Conservation (phyloP, 2,329 filamentous ascomycete species). For the Pyrenochaeta sp. region DNA sequence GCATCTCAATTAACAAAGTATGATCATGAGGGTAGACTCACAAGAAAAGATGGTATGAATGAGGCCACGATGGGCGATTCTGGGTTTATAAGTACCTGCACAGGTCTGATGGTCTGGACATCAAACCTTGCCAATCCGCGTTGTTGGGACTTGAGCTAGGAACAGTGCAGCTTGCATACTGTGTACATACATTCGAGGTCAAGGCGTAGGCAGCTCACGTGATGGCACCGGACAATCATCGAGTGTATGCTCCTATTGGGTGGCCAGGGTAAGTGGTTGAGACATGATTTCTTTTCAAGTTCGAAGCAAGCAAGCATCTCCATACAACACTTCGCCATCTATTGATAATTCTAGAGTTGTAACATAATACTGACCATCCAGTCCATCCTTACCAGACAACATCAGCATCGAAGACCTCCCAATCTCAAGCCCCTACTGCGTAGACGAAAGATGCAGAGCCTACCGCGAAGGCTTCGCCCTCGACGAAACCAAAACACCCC, state of each 20-base stretch:
- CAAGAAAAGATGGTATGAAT: conserved; percentile 11
- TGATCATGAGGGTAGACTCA: conserved; percentile 10
- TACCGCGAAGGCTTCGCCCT: conserved; percentile 17
- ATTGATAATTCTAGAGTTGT: too few relatives aligned
- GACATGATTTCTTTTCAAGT: background rate
- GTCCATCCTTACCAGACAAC: conserved; percentile 6
- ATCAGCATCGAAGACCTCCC: conserved; percentile 13
- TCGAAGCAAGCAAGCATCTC: background rate
- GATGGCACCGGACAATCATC: conserved; percentile 12
- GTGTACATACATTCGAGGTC: too few relatives aligned
- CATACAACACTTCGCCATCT: too few relatives aligned
- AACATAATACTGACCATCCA: too few relatives aligned
- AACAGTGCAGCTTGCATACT: background rate
- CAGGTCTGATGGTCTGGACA: conserved; percentile 10
- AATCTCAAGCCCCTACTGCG: conserved; percentile 20
- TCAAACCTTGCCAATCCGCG: conserved; percentile 16
- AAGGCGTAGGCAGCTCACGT: too few relatives aligned
- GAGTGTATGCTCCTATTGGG: conserved; percentile 11
- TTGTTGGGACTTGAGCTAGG: background rate
- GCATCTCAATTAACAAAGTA: conserved; percentile 16
- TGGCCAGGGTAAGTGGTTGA: conserved; percentile 15
- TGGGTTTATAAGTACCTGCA: conserved; percentile 26
- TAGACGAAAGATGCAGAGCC: conserved; percentile 14
- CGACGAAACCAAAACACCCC: conserved; percentile 13
- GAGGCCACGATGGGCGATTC: conserved; percentile 5